phyloP scores from a whole-genome alignment of 805 yeast species.

The Ogataea corticis region DNA sequence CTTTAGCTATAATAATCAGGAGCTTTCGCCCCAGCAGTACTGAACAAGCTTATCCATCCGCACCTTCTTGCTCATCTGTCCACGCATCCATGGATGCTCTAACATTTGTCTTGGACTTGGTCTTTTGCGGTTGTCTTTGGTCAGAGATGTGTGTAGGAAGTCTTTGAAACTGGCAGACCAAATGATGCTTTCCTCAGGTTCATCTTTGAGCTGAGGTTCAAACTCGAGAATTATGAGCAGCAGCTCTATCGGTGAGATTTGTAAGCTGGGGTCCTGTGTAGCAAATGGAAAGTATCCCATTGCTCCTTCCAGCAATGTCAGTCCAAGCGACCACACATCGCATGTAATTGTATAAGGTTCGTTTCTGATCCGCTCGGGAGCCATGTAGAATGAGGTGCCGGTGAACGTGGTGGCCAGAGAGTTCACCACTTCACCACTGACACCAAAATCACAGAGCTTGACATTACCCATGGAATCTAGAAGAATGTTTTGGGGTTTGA shows the following conservation, averaged over 20 bases:
- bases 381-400: slow-evolving; percentile 98
- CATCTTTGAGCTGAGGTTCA: slow-evolving; percentile 78
- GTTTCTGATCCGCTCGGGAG: slow-evolving; percentile 95
- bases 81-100: slow-evolving; percentile 87
- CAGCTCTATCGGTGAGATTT: slow-evolving; percentile 80
- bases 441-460: slow-evolving; percentile 96
- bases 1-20: background rate
- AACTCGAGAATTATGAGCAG: slow-evolving; percentile 77
- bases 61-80: slow-evolving; percentile 70
- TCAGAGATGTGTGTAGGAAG: slow-evolving; percentile 77
- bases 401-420: slow-evolving; percentile 95
- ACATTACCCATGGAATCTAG: slow-evolving; percentile 77
- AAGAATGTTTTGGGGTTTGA: slow-evolving; percentile 91
- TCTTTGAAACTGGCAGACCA: slow-evolving; percentile 87
- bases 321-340: slow-evolving; percentile 95
- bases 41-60: slow-evolving; percentile 84
- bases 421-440: slow-evolving; percentile 94
- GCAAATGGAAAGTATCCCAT: slow-evolving; percentile 86
- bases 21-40: slow-evolving; percentile 58
- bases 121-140: slow-evolving; percentile 73
- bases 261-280: slow-evolving; percentile 35
- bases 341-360: slow-evolving; percentile 93
- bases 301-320: slow-evolving; percentile 91
- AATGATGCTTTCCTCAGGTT: slow-evolving; percentile 66
- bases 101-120: slow-evolving; percentile 95